phyloP scores from a whole-genome alignment of 2,329 filamentous ascomycete species.

The Sporothrix phasma region DNA sequence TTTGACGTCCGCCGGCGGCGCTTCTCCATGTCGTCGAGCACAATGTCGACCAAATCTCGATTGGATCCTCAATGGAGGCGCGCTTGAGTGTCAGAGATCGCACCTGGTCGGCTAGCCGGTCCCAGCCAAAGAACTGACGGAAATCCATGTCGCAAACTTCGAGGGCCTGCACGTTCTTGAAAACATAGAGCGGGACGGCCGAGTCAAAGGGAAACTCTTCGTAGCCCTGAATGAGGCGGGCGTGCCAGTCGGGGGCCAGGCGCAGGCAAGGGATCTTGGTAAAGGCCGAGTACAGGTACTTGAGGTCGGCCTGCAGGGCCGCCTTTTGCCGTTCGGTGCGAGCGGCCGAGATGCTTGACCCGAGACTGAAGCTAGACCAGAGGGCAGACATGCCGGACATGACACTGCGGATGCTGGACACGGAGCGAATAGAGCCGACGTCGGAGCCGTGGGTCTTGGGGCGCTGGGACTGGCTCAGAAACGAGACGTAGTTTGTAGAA shows the following conservation, averaged over 20 bases:
- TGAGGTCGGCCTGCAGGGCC: constrained; percentile 74
- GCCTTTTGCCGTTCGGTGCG: constrained; percentile 86
- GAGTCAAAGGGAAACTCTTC: constrained; percentile 98
- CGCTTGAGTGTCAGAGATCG: constrained; percentile 82
- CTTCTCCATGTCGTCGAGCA: constrained; percentile 93
- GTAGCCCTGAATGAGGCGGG: constrained; percentile 80
- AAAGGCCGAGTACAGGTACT: constrained; percentile 95
- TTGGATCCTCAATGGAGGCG: constrained; percentile 78
- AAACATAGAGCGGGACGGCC: constrained; percentile 88
- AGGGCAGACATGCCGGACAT: constrained; percentile 94
- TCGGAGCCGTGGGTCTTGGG: constrained; percentile 72
- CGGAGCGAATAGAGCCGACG: constrained; percentile 84
- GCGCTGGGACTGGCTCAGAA: constrained; percentile 73
- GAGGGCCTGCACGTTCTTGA: constrained; percentile 91
- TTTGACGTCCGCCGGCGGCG: constrained; percentile 81
- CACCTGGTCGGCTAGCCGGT: constrained; percentile 82
- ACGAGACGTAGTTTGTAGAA: constrained; percentile 90
- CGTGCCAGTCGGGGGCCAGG: constrained; percentile 85
- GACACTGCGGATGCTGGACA: constrained; percentile 92
- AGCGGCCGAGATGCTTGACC: constrained; percentile 66
- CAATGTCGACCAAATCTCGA: constrained; percentile 86
- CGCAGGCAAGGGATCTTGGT: constrained; percentile 93
- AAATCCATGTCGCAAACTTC: constrained; percentile 96
- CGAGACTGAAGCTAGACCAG: constrained; percentile 81
- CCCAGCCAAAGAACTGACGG: constrained; percentile 95